Evolutionary conservation across 257 asterid genomes (phyloP).

Genomic region (Handroanthus guayacan): DNA sequence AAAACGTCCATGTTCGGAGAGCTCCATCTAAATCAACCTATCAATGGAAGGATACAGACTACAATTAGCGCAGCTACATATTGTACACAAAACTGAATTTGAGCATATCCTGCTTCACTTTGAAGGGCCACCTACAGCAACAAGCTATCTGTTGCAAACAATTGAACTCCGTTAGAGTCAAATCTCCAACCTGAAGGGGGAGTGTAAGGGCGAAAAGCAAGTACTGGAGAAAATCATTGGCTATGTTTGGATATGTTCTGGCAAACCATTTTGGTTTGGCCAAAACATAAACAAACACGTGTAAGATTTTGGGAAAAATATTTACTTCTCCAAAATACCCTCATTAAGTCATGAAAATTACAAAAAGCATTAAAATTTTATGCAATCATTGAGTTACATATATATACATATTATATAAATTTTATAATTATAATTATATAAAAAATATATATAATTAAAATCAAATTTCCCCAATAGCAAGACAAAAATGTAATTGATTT

Average conservation of each 20-base stretch:
- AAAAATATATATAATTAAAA: too few relatives aligned
- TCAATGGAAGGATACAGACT: constrained; percentile 46
- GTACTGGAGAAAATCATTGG: neutral
- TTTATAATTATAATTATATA: too few relatives aligned
- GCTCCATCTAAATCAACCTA: constrained; percentile 24
- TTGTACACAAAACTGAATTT: constrained; percentile 54
- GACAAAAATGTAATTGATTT: too few relatives aligned
- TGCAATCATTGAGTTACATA: too few relatives aligned
- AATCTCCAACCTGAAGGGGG: neutral
- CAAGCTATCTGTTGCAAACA: constrained; percentile 43
- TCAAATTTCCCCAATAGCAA: too few relatives aligned
- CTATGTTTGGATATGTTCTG: too few relatives aligned
- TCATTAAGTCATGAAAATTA: neutral
- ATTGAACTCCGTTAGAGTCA: neutral
- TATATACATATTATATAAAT: too few relatives aligned
- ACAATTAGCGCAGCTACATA: constrained; percentile 55
- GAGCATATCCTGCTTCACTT: constrained; percentile 36
- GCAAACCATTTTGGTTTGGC: too few relatives aligned
- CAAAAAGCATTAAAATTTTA: too few relatives aligned
- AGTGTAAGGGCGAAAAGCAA: constrained; percentile 5
- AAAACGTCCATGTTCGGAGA: neutral
- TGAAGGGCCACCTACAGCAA: constrained; percentile 24
- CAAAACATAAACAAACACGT: too few relatives aligned
- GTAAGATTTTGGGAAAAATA: too few relatives aligned
- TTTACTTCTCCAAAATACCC: too few relatives aligned